Base-by-base conservation (phyloP, 108 stramenopile species). In the Skeletonema grethae region DNA sequence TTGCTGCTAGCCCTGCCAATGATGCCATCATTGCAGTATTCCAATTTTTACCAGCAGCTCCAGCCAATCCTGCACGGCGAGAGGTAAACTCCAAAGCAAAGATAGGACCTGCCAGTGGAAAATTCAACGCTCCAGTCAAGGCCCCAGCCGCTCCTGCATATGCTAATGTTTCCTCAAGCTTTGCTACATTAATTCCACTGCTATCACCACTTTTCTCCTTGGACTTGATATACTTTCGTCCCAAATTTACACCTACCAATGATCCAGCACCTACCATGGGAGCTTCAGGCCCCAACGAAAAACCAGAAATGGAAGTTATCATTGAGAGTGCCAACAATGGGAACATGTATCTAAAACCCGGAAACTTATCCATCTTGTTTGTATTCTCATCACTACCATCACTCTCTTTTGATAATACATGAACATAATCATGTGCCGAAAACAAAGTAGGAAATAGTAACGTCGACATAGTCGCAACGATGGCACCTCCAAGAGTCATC, bases 231-330 rank as follows among this genome's bases (percentile, higher is more conserved):
- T 62, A 81, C 53, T 45, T 81, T 18, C 73, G 59, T 55, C 63
- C 67, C 30, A 71, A 61, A 24, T 53, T 31, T 22, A 53, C 50
- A 43, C 84, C 84, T 30, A 81, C 28, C 72, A 84, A 48, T 12
- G 72, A 69, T 29, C 84, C 84, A 11, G 84, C 76, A 56, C 67
- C 50, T 16, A 53, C 86, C 89, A 90, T 87, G 39, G 89, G 89
- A 38, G 89, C 89, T 65, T 90, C 89, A 7, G 89, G 89, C 9
- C 86, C 89, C 2, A 87, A 58, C 46, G 69, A 72, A 67, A 90
- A 86, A 8, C 89, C 89, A 67, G 84, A 86, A 10, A 85, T 57
- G 9, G 85, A 84, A 48, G 89, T 86, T 25, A 87, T 45, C 22
- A 85, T 64, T 4, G 70, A 80, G 41, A 87, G 29, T 10, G 63